These are phyloP conservation scores for Calonectria naviculata DNA, from an alignment of 2,329 filamentous ascomycete species.

Conservation along the genomic window DNA sequence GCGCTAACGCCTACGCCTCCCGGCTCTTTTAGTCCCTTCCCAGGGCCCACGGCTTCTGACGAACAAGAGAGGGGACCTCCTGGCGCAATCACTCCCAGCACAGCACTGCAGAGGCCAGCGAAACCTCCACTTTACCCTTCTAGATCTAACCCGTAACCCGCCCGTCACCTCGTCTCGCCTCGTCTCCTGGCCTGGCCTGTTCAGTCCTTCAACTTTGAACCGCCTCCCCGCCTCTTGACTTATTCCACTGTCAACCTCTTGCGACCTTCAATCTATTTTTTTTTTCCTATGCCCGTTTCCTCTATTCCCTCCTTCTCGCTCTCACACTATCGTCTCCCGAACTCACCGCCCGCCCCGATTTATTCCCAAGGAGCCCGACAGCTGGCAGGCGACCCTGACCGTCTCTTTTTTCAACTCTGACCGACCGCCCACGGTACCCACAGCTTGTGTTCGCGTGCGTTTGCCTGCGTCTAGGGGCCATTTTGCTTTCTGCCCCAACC, in stretches of 20 bases:
- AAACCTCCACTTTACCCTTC: slow-evolving; percentile 34
- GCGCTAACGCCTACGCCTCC: slow-evolving; percentile 12
- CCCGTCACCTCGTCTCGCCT: slow-evolving; percentile 26
- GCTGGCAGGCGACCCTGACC: slow-evolving; percentile 34
- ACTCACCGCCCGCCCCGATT: slow-evolving; percentile 14
- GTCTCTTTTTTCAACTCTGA: slow-evolving; percentile 35
- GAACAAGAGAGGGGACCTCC: neutral
- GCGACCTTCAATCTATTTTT: slow-evolving; percentile 14
- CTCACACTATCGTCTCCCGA: neutral
- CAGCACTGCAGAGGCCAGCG: slow-evolving; percentile 13
- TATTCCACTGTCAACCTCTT: slow-evolving; percentile 20
- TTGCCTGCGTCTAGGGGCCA: slow-evolving; percentile 40
- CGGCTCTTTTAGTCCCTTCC: neutral
- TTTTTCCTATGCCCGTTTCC: neutral
- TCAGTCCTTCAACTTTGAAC: slow-evolving; percentile 24
- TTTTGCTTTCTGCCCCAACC: slow-evolving; percentile 37
- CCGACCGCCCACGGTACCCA: slow-evolving; percentile 38
- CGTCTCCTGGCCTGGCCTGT: slow-evolving; percentile 26
- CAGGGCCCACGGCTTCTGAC: slow-evolving; percentile 6
- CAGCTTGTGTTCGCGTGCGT: slow-evolving; percentile 32
- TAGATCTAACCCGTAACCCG: slow-evolving; percentile 24
- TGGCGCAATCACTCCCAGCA: neutral
- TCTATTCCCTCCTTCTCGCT: neutral
- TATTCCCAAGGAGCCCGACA: slow-evolving; percentile 25
- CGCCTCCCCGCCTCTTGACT: slow-evolving; percentile 25